Evolutionary conservation across 208 protist genomes (phyloP), one percentile per base, ranked within the genome.

Genomic region (Leptomonas seymouri): DNA sequence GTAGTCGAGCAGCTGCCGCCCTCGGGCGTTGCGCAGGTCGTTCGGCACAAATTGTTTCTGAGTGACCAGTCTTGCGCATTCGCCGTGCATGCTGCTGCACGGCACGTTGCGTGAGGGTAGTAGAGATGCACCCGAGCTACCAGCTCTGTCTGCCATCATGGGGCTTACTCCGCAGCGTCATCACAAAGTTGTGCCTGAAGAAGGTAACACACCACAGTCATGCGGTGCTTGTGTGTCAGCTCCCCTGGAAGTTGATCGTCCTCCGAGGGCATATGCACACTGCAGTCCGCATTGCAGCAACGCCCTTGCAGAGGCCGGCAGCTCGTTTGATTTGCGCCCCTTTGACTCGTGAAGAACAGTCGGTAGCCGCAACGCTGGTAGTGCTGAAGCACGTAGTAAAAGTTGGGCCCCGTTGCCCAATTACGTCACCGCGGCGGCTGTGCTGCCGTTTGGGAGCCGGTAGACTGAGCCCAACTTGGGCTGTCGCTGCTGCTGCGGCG

Each of bases 101-200:
- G 59, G 50, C 30, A 61, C 18, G 45, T 34, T 12, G 58, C 54
- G 42, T 21, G n/a, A n/a, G 59, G 68, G 50, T 74, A 74, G 31
- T 67, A 74, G 30, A 74, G 39, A 30, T 74, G 58, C 14, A 67
- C 50, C 23, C 58, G 49, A 39, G 55, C 48, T 30, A 75, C 69
- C 5, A 75, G 60, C n/a, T 63, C 69, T 23, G 45, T 28, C 11
- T 21, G 0, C 21, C 25, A 0, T 23, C 60, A 53, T 5, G 69
- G 69, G 41, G 68, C 61, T 42, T 60, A 75, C 42, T 75, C 69
- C 41, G 62, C 25, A 25, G 60, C 56, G 69, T 75, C 69, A 20
- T 75, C 69, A 16, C 69, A 60, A 15, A 75, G 34, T 15, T 62
- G 62, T 18, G 69, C 62, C 21, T 68, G 59, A 14, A 61, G 45